Base-by-base conservation (phyloP, 1,284 basidiomycete species). In the Trichosporon ovoides region DNA sequence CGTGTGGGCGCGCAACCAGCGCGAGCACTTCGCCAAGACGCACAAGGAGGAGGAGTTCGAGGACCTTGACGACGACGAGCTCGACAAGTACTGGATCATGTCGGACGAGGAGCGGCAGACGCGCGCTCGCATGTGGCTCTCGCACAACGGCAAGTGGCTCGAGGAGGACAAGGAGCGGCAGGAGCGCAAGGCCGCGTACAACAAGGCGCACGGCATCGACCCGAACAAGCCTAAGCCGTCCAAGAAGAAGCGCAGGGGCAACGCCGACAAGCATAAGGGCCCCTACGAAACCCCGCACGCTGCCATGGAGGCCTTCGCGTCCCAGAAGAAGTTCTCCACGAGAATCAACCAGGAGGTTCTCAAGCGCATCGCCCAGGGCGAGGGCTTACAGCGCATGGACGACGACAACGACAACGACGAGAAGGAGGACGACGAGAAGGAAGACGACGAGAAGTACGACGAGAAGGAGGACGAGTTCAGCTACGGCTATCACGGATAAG, bases 111-210 rank as follows among this genome's bases (percentile, higher is more conserved):
- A 98, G 76, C 87, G 91, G 7, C 85, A 83, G 72, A 83, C 92
- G 70, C 96, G 94, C 74, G 92, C 95, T 70, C 85, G 93, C 24
- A 85, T 98, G 18, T 98, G 96, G 96, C 89, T 98, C 61, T 92
- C 95, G 77, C 82, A 93, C 73, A 98, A 98, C 77, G 85, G 84
- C 65, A 92, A 96, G 55, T 98, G 96, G 79, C 79, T 98, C 52
- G 90, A 96, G 73, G 86, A 88, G 33, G 81, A 94, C 48, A 91
- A 90, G 61, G 71, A 72, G 52, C 64, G 67, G 33, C 67, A 66
- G 52, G 68, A 67, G 60, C 63, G 66, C 38, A 60, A 64, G 35
- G 69, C 61, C 3, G 66, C 66, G 16, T 62, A 62, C 38, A 64
- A 68, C 36, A 57, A 57, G 22, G 64, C 66, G 16, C 62, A 68